phyloP scores from a whole-genome alignment of 768 basidiomycete genomes.

The Trametes gibbosa region DNA sequence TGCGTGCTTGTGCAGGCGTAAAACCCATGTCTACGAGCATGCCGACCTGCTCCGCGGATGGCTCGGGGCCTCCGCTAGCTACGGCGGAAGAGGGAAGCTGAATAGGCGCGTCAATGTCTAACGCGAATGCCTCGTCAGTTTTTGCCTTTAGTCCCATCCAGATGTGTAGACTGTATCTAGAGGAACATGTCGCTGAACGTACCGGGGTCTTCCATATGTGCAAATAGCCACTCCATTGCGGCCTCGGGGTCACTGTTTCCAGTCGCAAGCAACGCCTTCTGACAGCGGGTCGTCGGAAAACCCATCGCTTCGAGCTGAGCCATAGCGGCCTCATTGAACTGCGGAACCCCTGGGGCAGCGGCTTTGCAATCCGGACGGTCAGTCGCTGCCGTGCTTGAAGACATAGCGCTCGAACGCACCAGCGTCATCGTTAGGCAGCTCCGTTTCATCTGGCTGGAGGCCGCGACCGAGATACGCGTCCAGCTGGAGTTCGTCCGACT shows the following conservation, averaged over 20 bases:
- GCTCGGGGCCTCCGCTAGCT: conserved; percentile 44
- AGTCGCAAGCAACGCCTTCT: conserved; percentile 89
- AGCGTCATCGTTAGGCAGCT: conserved; percentile 56
- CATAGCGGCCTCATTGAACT: conserved; percentile 75
- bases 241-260: conserved; percentile 70
- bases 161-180: no score
- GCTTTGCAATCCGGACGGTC: neutral
- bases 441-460: conserved; percentile 52
- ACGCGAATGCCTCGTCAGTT: neutral
- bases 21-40: conserved; percentile 94
- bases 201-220: conserved; percentile 95
- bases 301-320: conserved; percentile 85
- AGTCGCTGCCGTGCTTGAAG: neutral
- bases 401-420: conserved; percentile 22
- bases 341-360: conserved; percentile 43
- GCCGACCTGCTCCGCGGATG: conserved; percentile 64
- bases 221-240: conserved; percentile 96
- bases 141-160: no score
- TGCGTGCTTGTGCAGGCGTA: conserved; percentile 73
- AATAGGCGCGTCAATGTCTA: conserved; percentile 88
- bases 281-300: conserved; percentile 81
- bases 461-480: conserved; percentile 69
- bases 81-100: conserved; percentile 30
- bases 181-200: conserved; percentile 3
- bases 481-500: conserved; percentile 55